Evolutionary conservation across 2,329 filamentous ascomycete species (phyloP).

Genomic region (Curvularia spicifera): DNA sequence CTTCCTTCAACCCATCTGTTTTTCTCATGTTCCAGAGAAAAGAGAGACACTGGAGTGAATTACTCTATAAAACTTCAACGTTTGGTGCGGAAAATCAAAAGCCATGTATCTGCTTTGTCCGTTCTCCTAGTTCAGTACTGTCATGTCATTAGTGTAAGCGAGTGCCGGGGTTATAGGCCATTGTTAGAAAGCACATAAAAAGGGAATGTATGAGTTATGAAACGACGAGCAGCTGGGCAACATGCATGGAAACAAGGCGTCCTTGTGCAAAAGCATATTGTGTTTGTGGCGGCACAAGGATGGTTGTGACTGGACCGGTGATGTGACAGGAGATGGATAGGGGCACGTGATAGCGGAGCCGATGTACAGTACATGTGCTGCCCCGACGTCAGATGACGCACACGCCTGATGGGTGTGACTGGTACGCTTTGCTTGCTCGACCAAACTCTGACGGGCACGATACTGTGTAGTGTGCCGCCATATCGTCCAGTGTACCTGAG

Average conservation of each 20-base stretch:
- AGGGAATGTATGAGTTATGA: not conserved
- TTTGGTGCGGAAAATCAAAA: not conserved
- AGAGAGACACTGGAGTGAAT: not conserved
- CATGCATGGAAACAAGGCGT: not conserved
- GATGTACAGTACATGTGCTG: not conserved
- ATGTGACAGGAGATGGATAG: not conserved
- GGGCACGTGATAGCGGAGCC: constrained; percentile 1
- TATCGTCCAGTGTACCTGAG: not conserved
- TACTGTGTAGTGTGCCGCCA: not conserved
- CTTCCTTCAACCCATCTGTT: not conserved
- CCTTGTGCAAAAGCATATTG: not conserved
- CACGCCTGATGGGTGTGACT: not conserved
- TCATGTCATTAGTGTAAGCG: not conserved
- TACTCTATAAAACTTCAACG: not conserved
- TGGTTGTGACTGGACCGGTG: not conserved
- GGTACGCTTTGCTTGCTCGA: not conserved
- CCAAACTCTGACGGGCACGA: not conserved
- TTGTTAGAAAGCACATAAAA: not conserved
- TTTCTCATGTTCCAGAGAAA: not conserved
- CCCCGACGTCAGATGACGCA: not conserved
- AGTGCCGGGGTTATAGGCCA: not conserved
- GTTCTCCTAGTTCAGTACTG: not conserved
- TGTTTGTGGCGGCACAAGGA: not conserved
- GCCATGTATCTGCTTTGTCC: not conserved
- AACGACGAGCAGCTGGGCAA: not conserved